phyloP scores from a whole-genome alignment of 805 yeast genomes.

The Ogataea pini region DNA sequence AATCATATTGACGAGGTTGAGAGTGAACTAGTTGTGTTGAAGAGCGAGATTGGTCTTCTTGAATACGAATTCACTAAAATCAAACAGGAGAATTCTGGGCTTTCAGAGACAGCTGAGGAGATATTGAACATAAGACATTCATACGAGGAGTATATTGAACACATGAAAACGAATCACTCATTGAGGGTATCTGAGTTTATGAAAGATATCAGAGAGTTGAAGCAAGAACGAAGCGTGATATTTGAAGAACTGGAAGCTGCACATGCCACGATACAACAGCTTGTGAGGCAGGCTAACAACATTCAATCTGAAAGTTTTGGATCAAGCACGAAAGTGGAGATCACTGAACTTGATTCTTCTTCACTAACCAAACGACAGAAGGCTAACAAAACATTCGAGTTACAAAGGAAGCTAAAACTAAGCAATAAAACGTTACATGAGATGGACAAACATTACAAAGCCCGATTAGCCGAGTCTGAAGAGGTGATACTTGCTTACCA shows the following conservation, averaged over 20 bases:
- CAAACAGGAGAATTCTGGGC: not conserved
- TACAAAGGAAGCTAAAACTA: not conserved
- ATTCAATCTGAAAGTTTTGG: no score
- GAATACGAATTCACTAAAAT: not conserved
- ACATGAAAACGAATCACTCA: conserved; percentile 7
- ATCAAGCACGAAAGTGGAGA: no score
- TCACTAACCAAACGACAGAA: no score
- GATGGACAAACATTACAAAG: conserved; percentile 15
- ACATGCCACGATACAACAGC: conserved; percentile 8
- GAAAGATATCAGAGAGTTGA: conserved; percentile 7
- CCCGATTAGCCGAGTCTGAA: conserved; percentile 6
- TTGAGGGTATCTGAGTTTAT: conserved; percentile 5
- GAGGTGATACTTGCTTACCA: conserved; percentile 11
- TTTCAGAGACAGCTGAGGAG: not conserved
- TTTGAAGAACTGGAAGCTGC: conserved; percentile 19
- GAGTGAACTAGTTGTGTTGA: conserved; percentile 7
- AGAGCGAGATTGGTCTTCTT: conserved; percentile 2
- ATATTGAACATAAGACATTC: conserved; percentile 3
- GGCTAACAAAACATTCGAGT: no score
- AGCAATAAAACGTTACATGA: conserved; percentile 12
- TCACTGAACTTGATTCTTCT: not conserved
- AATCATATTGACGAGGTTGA: conserved; percentile 12
- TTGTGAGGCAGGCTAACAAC: not conserved
- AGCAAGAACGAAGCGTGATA: conserved; percentile 15
- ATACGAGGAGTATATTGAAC: conserved; percentile 5